Evolutionary conservation across 352 stramenopile species (phyloP).

Genomic region (Phytophthora fragariaefolia): DNA sequence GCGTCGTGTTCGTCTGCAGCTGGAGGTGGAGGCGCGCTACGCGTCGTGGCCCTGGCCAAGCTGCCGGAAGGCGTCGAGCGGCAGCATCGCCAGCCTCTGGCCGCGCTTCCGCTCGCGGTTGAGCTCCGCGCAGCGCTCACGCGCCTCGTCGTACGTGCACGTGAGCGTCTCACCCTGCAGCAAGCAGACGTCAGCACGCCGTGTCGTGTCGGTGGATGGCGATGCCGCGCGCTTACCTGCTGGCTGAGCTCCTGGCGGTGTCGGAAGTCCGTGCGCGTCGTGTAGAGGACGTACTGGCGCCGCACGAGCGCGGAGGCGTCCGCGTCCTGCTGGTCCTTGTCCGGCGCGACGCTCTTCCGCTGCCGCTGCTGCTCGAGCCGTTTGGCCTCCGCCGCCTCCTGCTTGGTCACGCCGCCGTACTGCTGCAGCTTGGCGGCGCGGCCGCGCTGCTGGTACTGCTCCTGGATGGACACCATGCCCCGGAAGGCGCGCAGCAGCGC

Average conservation of each 20-base stretch:
- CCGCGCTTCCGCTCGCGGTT: slow-evolving; percentile 59
- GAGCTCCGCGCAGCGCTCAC: slow-evolving; percentile 47
- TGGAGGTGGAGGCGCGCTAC: slow-evolving; percentile 13
- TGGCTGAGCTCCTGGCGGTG: slow-evolving; percentile 61
- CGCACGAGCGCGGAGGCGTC: slow-evolving; percentile 6
- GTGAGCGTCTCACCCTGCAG: slow-evolving; percentile 46
- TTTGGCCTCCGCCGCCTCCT: slow-evolving; percentile 40
- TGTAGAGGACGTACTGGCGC: slow-evolving; percentile 69
- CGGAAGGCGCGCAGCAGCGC: slow-evolving; percentile 56
- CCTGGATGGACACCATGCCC: slow-evolving; percentile 68
- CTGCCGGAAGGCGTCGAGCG: slow-evolving; percentile 53
- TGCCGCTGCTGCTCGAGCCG: slow-evolving; percentile 16
- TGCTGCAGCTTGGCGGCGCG: slow-evolving; percentile 37
- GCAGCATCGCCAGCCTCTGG: slow-evolving; percentile 53
- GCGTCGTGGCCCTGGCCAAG: slow-evolving; percentile 23
- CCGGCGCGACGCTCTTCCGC: neutral
- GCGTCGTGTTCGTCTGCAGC: slow-evolving; percentile 17
- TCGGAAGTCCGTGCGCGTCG: slow-evolving; percentile 60
- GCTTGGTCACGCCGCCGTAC: slow-evolving; percentile 52
- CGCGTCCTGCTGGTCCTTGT: slow-evolving; percentile 7
- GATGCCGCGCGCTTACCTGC: slow-evolving; percentile 38
- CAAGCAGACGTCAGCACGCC: neutral
- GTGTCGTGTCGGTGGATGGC: neutral
- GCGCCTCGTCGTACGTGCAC: slow-evolving; percentile 66
- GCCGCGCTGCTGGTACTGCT: slow-evolving; percentile 46